phyloP scores from a whole-genome alignment of 2,329 filamentous ascomycete species.

The Westerdykella sp. region DNA sequence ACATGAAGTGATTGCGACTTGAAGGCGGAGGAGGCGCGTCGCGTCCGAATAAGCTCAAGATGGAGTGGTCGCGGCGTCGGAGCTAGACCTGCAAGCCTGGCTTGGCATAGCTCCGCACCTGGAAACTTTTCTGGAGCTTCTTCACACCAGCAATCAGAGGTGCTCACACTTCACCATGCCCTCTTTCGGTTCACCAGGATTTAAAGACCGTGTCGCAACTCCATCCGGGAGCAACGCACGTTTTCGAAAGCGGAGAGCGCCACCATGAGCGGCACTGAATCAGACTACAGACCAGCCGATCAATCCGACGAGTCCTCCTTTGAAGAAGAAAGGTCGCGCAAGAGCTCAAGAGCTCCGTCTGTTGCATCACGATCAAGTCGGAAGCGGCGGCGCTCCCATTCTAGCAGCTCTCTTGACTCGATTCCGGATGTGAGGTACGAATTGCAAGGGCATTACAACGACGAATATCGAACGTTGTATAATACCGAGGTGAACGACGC shows the following conservation, averaged over 20 bases:
- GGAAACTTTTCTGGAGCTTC: not conserved
- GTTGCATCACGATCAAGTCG: conserved; percentile 12
- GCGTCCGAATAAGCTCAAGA: not conserved
- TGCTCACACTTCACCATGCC: not conserved
- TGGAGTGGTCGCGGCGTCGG: not conserved
- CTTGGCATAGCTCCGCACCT: not conserved
- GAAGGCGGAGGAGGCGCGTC: not conserved
- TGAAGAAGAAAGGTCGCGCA: conserved; percentile 1
- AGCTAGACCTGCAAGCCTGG: not conserved
- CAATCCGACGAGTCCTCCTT: conserved; percentile 2
- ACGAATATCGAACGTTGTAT: conserved; percentile 36
- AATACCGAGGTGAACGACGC: conserved; percentile 24
- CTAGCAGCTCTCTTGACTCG: conserved; percentile 13
- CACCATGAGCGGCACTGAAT: conserved; percentile 15
- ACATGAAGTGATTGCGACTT: conserved; percentile 22
- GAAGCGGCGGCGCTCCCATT: conserved; percentile 18
- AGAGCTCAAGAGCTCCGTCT: not conserved
- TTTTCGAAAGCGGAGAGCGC: not conserved
- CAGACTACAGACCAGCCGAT: conserved; percentile 5
- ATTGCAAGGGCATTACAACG: conserved; percentile 42
- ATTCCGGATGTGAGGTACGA: conserved; percentile 14
- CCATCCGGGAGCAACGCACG: not conserved
- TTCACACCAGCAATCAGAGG: not conserved
- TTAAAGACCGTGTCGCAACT: not conserved
- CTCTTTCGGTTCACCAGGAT: not conserved